Base-by-base conservation (phyloP, 1,284 basidiomycete genomes). In the Fistulina hepatica region DNA sequence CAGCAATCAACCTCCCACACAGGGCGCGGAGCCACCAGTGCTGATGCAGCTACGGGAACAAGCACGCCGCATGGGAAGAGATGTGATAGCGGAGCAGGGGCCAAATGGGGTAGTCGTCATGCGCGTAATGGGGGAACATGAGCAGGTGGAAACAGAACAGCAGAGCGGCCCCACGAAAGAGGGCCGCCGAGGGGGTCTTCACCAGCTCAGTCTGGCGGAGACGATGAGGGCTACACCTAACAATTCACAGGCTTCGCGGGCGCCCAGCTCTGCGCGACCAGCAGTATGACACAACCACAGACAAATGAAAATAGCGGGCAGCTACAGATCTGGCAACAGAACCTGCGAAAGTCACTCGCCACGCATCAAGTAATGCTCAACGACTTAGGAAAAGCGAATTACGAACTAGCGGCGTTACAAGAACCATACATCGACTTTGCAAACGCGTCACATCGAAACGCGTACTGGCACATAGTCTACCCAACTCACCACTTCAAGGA, bases 401-500 rank as follows among this genome's bases (percentile, higher is more conserved):
- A 42, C 33, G 52, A 63, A 35, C 45, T 63, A 1, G 19, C 57
- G 0, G 42, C 54, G 0, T 23, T 64, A 0, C 59, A 63, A 39
- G 63, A 65, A 50, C 61, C 60, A 0, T 54, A 53, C 20, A 47
- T 58, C 2, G 48, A 53, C 30, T 34, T 16, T 6, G 24, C 48
- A 0, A 28, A 37, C 2, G 44, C 44, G 21, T 48, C 53, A 1
- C 31, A 42, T 2, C 47, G 46, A 0, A 48, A 35, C n/a, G 12
- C 21, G 1, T 21, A 44, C 9, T 63, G 58, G 60, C n/a, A 15
- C 2, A 38, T 44, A 0, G 33, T 58, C 2, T 61, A 59, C 39
- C 59, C 58, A 0, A n/a, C n/a, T n/a, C n/a, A n/a, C 38, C 47
- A 2, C 19, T 8, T 2, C 50, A 52, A 36, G 37, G 17, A 3